Evolutionary conservation across 2,329 filamentous ascomycete species (phyloP).

Genomic region (Davidsoniella eucalypti): DNA sequence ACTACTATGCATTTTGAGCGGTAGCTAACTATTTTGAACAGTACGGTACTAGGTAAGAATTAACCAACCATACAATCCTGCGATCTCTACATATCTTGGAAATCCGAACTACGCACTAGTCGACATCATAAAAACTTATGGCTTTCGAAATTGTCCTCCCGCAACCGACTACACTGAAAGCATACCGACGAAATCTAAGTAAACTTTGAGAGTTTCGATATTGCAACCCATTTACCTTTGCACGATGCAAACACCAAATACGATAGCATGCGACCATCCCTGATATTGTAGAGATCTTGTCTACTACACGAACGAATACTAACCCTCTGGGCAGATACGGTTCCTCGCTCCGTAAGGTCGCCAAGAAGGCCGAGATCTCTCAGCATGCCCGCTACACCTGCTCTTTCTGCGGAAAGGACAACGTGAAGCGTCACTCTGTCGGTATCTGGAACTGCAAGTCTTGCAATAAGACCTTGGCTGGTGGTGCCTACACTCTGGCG

Average conservation of each 20-base stretch:
- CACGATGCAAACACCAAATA: background rate
- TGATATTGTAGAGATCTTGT: background rate
- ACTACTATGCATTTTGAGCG: conserved; percentile 1
- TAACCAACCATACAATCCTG: background rate
- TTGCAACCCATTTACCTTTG: background rate
- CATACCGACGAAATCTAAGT: too few species aligned
- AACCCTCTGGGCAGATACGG: conserved; percentile 54
- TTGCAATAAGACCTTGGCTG: conserved; percentile 73
- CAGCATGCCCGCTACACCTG: conserved; percentile 96
- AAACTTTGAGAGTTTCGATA: too few species aligned
- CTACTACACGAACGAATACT: conserved; percentile 15
- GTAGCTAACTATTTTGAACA: conserved; percentile 28
- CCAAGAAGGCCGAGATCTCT: conserved; percentile 99
- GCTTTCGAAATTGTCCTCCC: background rate
- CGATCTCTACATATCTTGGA: too few species aligned
- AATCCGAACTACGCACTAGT: too few species aligned
- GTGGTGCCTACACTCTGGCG: conserved; percentile 88
- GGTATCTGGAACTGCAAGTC: conserved; percentile 96
- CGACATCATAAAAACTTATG: background rate
- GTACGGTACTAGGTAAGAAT: conserved; percentile 82
- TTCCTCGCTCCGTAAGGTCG: conserved; percentile 93
- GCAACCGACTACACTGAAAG: too few species aligned
- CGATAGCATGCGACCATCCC: background rate
- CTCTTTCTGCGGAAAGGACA: conserved; percentile 97
- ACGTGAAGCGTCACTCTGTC: conserved; percentile 76